These are phyloP conservation scores for Podila horticola DNA, from an alignment of 192 early-diverging fungal species.

Conservation along the genomic window DNA sequence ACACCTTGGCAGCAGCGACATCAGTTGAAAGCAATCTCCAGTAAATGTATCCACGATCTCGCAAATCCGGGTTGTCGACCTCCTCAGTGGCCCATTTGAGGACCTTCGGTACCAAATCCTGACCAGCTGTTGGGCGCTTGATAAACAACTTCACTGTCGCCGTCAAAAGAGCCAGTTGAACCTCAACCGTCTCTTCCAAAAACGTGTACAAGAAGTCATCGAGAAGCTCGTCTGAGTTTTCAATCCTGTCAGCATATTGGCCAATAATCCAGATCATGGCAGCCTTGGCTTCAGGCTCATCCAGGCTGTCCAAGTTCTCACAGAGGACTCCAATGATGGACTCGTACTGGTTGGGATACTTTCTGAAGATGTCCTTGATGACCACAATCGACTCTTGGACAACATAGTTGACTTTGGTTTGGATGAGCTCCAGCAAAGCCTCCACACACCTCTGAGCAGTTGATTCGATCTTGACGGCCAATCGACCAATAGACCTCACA, in stretches of 20 bases:
- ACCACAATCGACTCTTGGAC: conserved; percentile 98
- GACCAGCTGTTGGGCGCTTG: conserved; percentile 89
- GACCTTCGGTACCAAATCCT: conserved; percentile 93
- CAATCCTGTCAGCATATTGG: conserved; percentile 97
- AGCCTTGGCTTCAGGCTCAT: conserved; percentile 97
- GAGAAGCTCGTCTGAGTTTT: conserved; percentile 93
- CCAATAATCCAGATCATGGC: conserved; percentile 99
- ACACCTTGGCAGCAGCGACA: conserved; percentile 85
- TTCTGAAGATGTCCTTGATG: conserved; percentile 98
- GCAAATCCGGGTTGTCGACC: conserved; percentile 95
- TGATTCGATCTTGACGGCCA: conserved; percentile 94
- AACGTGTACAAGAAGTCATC: conserved; percentile 90
- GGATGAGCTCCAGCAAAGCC: conserved; percentile 88
- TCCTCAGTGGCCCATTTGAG: conserved; percentile 96
- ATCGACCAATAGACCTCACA: conserved; percentile 96
- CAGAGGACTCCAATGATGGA: conserved; percentile 91
- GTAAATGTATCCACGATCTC: conserved; percentile 98
- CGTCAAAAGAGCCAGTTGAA: conserved; percentile 93
- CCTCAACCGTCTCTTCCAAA: conserved; percentile 89
- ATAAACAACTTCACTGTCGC: conserved; percentile 97
- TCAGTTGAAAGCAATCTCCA: conserved; percentile 97
- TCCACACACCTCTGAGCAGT: conserved; percentile 90
- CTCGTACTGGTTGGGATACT: conserved; percentile 98
- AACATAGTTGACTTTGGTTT: conserved; percentile 98
- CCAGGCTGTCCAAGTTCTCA: conserved; percentile 95